Evolutionary conservation across 495 filamentous ascomycete species (phyloP), one percentile per base, ranked within the genome.

Genomic region (Melanomma pulvis-pyrius): DNA sequence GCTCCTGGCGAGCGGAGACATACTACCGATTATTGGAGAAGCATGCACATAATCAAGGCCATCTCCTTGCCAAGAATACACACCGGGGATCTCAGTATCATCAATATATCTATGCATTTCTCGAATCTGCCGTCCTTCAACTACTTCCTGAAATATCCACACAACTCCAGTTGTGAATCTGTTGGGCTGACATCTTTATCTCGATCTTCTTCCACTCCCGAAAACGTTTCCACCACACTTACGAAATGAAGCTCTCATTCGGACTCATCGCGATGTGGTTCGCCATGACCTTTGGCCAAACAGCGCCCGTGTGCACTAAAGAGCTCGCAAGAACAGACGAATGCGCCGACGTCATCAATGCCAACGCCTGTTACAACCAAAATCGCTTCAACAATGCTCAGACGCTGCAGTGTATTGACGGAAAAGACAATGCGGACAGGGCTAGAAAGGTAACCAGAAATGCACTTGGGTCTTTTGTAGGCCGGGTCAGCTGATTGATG

Each of bases 321-420:
- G 62, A 70, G 13, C 41, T 70, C 11, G 29, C 32, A 1, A 28
- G 44, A 63, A 61, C 68, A 1, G 68, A 70, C 34, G 68, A 61
- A 5, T 70, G 68, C 24, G 68, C 68, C 2, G 41, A 25, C 12
- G 68, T 70, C 32, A 62, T 70, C 63, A 34, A 70, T 39, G 68
- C 68, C 34, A 70, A 70, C 51, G 68, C 68, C 2, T 70, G 68
- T 26, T 70, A 70, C 51, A 70, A 70, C 52, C 48, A 66, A 32
- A 12, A 29, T 26, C 48, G 68, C 17, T 70, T 61, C 51, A 25
- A 19, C 9, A 63, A 61, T 25, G 54, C 56, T 1, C 56, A 58
- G 46, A 60, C 61, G 12, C 49, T 70, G 29, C 17, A 25, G 24
- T 70, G 68, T 36, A 67, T 70, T 30, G 63, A 70, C 30, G 68